Evolutionary conservation across 768 basidiomycete species (phyloP).

Genomic region (Phanerochaete carnosa): DNA sequence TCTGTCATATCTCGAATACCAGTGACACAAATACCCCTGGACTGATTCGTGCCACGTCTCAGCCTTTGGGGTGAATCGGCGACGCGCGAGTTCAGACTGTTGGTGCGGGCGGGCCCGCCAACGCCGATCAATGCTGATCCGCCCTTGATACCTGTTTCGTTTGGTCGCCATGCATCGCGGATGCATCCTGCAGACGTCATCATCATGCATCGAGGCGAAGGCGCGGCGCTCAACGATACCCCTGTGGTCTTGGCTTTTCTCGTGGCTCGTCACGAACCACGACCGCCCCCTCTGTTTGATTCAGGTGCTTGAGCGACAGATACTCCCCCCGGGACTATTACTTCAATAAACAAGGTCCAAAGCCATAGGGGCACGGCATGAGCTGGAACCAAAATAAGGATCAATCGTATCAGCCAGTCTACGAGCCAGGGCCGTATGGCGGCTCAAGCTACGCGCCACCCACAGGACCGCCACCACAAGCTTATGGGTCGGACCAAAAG

Average conservation of each 20-base stretch:
- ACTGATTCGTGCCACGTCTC: too few relatives aligned
- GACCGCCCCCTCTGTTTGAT: background rate
- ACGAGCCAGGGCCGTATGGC: constrained; percentile 8
- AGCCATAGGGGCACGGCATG: background rate
- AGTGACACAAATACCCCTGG: too few relatives aligned
- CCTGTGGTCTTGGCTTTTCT: background rate
- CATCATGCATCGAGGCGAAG: constrained; percentile 1
- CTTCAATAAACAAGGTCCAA: background rate
- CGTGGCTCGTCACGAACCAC: background rate
- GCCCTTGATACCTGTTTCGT: background rate
- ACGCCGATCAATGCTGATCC: too few relatives aligned
- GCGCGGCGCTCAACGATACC: background rate
- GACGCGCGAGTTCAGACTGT: too few relatives aligned
- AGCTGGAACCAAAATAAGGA: constrained; percentile 3
- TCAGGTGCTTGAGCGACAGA: background rate
- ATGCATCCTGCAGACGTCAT: background rate
- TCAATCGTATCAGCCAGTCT: constrained; percentile 10
- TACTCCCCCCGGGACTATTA: background rate
- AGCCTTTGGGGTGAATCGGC: too few relatives aligned
- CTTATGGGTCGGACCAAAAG: constrained; percentile 28
- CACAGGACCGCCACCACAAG: background rate
- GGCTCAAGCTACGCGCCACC: constrained; percentile 4
- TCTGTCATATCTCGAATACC: too few relatives aligned
- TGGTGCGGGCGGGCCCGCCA: background rate
- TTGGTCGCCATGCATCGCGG: background rate